phyloP scores from a whole-genome alignment of 345 rosid species.

The Hypericum androsaemum region DNA sequence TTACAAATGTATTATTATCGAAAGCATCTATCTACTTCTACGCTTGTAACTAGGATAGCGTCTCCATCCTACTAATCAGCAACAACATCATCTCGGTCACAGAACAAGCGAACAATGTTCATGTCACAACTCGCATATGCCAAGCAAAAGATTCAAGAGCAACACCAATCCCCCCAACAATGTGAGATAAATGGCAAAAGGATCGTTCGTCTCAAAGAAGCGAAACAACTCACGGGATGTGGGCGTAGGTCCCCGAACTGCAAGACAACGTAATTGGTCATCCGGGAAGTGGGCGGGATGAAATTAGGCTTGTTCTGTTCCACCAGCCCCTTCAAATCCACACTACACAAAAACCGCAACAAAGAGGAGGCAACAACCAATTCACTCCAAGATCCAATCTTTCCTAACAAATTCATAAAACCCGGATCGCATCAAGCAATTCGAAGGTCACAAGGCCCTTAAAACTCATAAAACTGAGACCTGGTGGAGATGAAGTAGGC shows the following conservation, averaged over 20 bases:
- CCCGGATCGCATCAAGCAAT: not conserved
- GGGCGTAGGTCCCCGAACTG: slow-evolving; percentile 58
- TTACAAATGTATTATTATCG: no score
- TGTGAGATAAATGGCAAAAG: no score
- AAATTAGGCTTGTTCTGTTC: slow-evolving; percentile 74
- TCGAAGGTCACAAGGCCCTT: not conserved
- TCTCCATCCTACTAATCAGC: no score
- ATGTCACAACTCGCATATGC: no score
- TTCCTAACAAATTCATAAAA: not conserved
- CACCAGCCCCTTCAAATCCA: slow-evolving; percentile 78
- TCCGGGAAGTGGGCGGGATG: slow-evolving; percentile 78
- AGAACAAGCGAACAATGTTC: no score
- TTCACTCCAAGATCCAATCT: not conserved
- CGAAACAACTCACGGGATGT: slow-evolving; percentile 38
- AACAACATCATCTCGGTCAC: no score
- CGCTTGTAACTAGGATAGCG: no score
- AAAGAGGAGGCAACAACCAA: slow-evolving; percentile 14
- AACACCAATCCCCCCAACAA: no score
- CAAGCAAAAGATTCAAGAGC: no score
- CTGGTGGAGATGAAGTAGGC: slow-evolving; percentile 88
- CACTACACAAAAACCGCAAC: slow-evolving; percentile 34
- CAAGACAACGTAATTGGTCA: slow-evolving; percentile 80
- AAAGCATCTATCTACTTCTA: no score
- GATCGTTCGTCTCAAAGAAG: not conserved
- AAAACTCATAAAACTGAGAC: slow-evolving; percentile 10